Evolutionary conservation across 208 protist species (phyloP), one percentile per base, ranked within the genome.

Genomic region (Crithidia mellificae): DNA sequence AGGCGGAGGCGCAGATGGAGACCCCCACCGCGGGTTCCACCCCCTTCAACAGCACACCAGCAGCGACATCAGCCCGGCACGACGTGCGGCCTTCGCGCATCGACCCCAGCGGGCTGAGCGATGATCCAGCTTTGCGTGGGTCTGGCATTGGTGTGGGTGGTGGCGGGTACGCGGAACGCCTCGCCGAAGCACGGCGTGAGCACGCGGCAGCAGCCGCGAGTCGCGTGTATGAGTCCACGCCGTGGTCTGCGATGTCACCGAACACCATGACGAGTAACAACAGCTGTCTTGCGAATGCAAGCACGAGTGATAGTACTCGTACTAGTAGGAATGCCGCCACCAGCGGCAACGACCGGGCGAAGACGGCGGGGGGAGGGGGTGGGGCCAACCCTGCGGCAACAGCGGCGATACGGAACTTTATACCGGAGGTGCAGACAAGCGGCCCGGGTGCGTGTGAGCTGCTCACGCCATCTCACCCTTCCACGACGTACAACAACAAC

Each of bases 51-150:
- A 51, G 1, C 17, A n/a, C 41, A 46, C 4, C 41, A 20, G 14
- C 41, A 17, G 17, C 17, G n/a, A 15, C 29, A n/a, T 38, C 30
- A 20, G 17, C 46, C 3, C 43, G 52, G 17, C 61, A 76, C 9
- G 71, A 69, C n/a, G 56, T 77, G 57, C 63, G 63, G 19, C 63
- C 63, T 1, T 71, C 62, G 11, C 36, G 36, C 7, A 57, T 76
- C 54, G 43, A 39, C 39, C 15, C 44, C 4, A 38, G 15, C 0
- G 29, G 27, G 15, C n/a, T 43, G 44, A 14, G 30, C n/a, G 49
- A 15, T 8, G 44, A 29, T 15, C 6, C n/a, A n/a, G n/a, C n/a
- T n/a, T n/a, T n/a, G n/a, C n/a, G n/a, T n/a, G n/a, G n/a, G n/a
- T n/a, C n/a, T n/a, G n/a, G n/a, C n/a, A n/a, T n/a, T n/a, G n/a